A percentile compares a stretch with the other conserved stretches of the same genome.
Conservation (phyloP, 2,329 filamentous ascomycete genomes). For the Colletotrichum theobromicola region DNA sequence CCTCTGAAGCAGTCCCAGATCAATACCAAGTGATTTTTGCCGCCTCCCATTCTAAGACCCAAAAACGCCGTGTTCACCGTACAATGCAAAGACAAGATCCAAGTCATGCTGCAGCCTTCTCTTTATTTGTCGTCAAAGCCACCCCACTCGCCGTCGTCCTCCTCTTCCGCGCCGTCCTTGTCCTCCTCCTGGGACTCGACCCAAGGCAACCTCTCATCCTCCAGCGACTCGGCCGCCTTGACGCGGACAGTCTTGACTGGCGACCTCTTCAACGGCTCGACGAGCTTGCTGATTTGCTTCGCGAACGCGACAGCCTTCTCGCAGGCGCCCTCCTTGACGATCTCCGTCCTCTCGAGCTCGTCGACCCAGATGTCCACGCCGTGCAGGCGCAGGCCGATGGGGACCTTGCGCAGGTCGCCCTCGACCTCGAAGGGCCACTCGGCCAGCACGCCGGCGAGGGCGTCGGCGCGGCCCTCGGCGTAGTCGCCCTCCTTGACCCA, state of each 20-base stretch:
- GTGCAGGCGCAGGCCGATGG: slow-evolving; percentile 86
- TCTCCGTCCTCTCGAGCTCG: slow-evolving; percentile 77
- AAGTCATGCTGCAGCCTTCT: not conserved
- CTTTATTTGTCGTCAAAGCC: slow-evolving; percentile 21
- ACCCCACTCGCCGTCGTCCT: slow-evolving; percentile 35
- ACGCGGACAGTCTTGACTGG: slow-evolving; percentile 75
- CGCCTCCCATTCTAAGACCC: not conserved
- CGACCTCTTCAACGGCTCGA: slow-evolving; percentile 62
- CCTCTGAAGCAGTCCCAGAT: not conserved
- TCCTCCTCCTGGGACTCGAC: slow-evolving; percentile 49
- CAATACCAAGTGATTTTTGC: not conserved
- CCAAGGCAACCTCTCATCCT: slow-evolving; percentile 75
- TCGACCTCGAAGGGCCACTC: slow-evolving; percentile 46
- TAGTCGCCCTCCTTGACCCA: slow-evolving; percentile 39
- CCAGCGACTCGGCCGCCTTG: slow-evolving; percentile 72
- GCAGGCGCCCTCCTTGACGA: slow-evolving; percentile 45
- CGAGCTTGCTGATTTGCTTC: slow-evolving; percentile 55
- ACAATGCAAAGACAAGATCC: slow-evolving; percentile 11
- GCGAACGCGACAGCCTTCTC: slow-evolving; percentile 52
- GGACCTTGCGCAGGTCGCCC: slow-evolving; percentile 59
- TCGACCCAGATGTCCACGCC: slow-evolving; percentile 91
- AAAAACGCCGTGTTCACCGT: slow-evolving; percentile 18
- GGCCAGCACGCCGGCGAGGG: slow-evolving; percentile 39
- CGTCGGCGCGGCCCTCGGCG: slow-evolving; percentile 37
- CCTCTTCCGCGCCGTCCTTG: slow-evolving; percentile 37